These are phyloP conservation scores for Lagerstroemia speciosa DNA, from an alignment of 345 rosid species.

Conservation along the genomic window DNA sequence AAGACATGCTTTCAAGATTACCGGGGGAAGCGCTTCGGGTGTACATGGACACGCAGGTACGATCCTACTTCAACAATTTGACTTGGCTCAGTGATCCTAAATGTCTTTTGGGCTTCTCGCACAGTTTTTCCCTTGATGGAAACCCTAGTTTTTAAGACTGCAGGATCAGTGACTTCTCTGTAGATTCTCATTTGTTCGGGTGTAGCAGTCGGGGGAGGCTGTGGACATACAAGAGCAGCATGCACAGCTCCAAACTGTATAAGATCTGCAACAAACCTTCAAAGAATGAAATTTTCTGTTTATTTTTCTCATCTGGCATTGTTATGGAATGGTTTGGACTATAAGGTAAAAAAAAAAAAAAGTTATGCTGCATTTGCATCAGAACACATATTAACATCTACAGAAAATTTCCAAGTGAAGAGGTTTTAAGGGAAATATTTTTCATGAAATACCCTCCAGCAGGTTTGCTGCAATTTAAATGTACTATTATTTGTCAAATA, in stretches of 20 bases:
- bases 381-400: background rate
- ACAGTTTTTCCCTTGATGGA: conserved; percentile 79
- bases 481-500: background rate
- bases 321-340: background rate
- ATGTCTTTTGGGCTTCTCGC: conserved; percentile 87
- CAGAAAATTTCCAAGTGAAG: background rate
- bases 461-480: background rate
- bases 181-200: conserved; percentile 53
- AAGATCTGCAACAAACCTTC: conserved; percentile 97
- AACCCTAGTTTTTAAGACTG: conserved; percentile 48
- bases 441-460: background rate
- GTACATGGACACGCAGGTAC: conserved; percentile 79
- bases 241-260: conserved; percentile 85
- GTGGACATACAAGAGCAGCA: conserved; percentile 89
- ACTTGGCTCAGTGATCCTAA: conserved; percentile 48
- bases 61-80: conserved; percentile 75
- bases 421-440: background rate
- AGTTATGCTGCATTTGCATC: background rate
- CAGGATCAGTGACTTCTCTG: conserved; percentile 58
- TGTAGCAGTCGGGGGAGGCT: conserved; percentile 77
- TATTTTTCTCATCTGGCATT: conserved; percentile 18
- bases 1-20: conserved; percentile 6
- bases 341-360: background rate
- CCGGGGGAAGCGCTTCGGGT: conserved; percentile 95
- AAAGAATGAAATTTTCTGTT: conserved; percentile 35